Base-by-base conservation (phyloP, 2,329 filamentous ascomycete genomes). In the Claviceps maximensis region DNA sequence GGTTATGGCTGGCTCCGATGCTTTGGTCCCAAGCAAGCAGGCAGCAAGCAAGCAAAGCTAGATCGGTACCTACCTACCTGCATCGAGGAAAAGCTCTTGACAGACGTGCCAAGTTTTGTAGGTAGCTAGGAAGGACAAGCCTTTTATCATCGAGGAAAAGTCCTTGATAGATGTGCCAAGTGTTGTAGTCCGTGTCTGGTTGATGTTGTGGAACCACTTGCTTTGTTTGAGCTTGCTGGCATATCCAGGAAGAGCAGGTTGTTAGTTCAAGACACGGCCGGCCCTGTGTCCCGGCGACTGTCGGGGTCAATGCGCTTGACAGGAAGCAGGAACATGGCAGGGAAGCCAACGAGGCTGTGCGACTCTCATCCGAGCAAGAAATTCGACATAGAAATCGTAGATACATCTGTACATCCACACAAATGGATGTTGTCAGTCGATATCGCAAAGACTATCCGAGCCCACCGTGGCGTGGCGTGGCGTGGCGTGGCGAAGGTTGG, bases 271-370 rank as follows among this genome's bases (percentile, higher is more conserved):
- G 48, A 56, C 49, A 53, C 57, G 51, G 56, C 55, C 53, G 49
- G 55, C 53, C 56, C 53, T 46, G 27, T 47, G 41, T 40, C 36
- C 51, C 54, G 55, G 56, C 55, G 56, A 58, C 54, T 52, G 40
- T 50, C 53, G 57, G 56, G 36, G 50, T 44, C 38, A 36, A 15
- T 31, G 45, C 36, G 25, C 25, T 29, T 7, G 17, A 23, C 31
- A 8, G 17, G 21, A 8, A 27, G n/a, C 31, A 8, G 17, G 21
- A 8, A 27, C 10, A 15, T 15, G 15, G 19, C n/a, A 4, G 38
- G 48, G 8, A 36, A 19, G 23, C 15, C 19, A 23, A 31, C 10
- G 21, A 42, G 2, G 19, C 40, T 12, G n/a, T 42, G 13, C 10
- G 19, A 23, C 23, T 13, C 10, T 23, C 40, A 12, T 21, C 19